These are phyloP conservation scores for Xylaria flabelliformis DNA, from an alignment of 495 filamentous ascomycete species.

Conservation along the genomic window DNA sequence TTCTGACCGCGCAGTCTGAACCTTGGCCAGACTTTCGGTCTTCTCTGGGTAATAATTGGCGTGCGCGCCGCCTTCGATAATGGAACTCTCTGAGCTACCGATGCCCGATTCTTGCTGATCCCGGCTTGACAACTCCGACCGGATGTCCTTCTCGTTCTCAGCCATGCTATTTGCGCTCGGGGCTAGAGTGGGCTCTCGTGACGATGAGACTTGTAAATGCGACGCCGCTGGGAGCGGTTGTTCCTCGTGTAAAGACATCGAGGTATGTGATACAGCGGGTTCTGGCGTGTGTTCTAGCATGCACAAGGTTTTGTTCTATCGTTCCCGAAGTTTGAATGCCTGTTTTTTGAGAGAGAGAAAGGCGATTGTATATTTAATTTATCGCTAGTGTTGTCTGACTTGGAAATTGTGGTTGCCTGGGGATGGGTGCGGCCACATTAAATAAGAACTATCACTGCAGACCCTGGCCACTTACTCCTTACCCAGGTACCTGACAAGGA, in stretches of 20 bases:
- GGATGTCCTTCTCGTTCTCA: not conserved
- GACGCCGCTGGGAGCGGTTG: not conserved
- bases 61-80: not conserved
- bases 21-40: conserved; percentile 21
- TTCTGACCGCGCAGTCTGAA: conserved; percentile 37
- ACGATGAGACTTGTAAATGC: conserved; percentile 10
- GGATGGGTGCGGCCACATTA: not conserved
- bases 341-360: not conserved
- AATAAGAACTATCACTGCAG: not conserved
- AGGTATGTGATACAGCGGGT: not conserved
- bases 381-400: not conserved
- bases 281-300: not conserved
- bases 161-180: not conserved
- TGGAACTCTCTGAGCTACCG: not conserved
- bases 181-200: conserved; percentile 16
- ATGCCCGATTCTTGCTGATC: conserved; percentile 2
- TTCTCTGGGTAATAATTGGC: not conserved
- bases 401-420: not conserved
- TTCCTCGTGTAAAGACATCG: conserved; percentile 4
- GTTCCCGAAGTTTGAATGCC: not conserved
- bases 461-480: not conserved
- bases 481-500: not conserved
- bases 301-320: not conserved
- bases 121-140: conserved; percentile 9
- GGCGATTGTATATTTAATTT: not conserved